Percentiles rank a stretch among this genome's conserved stretches.
Evolutionary conservation across 371 early-diverging fungal species (phyloP).

Genomic region (Haplosporangium sp.): DNA sequence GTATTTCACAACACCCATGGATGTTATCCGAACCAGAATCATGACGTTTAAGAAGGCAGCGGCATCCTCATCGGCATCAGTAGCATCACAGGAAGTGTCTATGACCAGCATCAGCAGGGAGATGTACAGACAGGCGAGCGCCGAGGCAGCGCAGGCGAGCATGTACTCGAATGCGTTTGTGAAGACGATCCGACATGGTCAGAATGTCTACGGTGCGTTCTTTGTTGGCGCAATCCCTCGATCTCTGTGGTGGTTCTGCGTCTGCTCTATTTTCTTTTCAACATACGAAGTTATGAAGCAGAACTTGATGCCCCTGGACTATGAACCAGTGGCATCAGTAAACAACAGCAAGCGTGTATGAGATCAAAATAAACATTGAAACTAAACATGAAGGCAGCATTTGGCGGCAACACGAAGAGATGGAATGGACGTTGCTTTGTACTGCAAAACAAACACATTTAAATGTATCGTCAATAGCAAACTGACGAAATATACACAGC

Average conservation of each 20-base stretch:
- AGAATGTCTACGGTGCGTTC: conserved; percentile 60
- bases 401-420: no score
- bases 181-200: conserved; percentile 20
- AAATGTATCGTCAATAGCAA: no score
- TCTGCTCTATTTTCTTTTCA: conserved; percentile 85
- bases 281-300: conserved; percentile 75
- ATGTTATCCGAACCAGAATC: conserved; percentile 82
- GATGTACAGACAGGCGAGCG: conserved; percentile 45
- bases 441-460: no score
- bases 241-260: conserved; percentile 82
- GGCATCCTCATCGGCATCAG: not conserved
- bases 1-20: conserved; percentile 86
- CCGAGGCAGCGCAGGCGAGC: conserved; percentile 22
- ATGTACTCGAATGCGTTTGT: conserved; percentile 32
- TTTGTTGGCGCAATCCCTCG: conserved; percentile 76
- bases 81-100: conserved; percentile 19
- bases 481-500: no score
- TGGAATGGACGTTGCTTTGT: no score
- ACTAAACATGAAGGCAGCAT: not conserved
- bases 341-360: conserved; percentile 2
- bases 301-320: conserved; percentile 57
- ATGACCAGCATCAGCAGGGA: conserved; percentile 48
- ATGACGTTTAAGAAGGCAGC: conserved; percentile 68
- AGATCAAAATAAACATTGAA: conserved; percentile 1
- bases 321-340: conserved; percentile 18